These are phyloP conservation scores for Plantago lanceolata DNA, from an alignment of 305 asterid species.

Conservation along the genomic window DNA sequence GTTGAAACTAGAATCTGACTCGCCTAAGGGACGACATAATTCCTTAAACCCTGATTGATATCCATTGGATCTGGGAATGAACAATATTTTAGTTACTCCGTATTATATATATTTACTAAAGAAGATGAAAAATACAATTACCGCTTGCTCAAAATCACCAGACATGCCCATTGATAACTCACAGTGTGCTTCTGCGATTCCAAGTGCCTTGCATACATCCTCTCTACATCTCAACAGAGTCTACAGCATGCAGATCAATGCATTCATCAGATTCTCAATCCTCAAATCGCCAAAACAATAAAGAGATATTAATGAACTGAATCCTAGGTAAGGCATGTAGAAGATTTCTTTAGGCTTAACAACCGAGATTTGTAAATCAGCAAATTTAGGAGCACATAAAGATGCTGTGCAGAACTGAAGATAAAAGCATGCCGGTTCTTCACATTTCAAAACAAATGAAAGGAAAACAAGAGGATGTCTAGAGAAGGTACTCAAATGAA, in stretches of 20 bases:
- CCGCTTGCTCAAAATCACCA: slow-evolving; percentile 85
- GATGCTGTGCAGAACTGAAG: neutral
- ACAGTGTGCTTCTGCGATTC: slow-evolving; percentile 50
- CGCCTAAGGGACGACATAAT: neutral
- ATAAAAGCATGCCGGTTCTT: neutral
- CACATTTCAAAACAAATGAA: neutral
- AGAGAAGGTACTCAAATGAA: neutral
- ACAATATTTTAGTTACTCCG: neutral
- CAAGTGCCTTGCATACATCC: slow-evolving; percentile 71
- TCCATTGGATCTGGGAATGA: neutral
- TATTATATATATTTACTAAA: neutral
- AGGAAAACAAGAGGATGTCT: neutral
- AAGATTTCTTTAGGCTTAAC: neutral
- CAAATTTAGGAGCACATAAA: neutral
- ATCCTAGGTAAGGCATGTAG: neutral
- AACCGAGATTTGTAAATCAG: neutral
- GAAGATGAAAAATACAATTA: slow-evolving; percentile 11
- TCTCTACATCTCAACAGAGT: slow-evolving; percentile 61
- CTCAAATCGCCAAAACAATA: slow-evolving; percentile 4
- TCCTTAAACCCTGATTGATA: neutral
- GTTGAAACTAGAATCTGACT: neutral
- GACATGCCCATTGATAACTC: slow-evolving; percentile 98
- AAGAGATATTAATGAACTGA: neutral
- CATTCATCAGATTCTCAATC: slow-evolving; percentile 18
- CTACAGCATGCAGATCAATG: slow-evolving; percentile 34